Percentiles rank a stretch among this genome's conserved stretches.
Conservation (phyloP, 2,329 filamentous ascomycete species). For the Aspergillus japonicus region DNA sequence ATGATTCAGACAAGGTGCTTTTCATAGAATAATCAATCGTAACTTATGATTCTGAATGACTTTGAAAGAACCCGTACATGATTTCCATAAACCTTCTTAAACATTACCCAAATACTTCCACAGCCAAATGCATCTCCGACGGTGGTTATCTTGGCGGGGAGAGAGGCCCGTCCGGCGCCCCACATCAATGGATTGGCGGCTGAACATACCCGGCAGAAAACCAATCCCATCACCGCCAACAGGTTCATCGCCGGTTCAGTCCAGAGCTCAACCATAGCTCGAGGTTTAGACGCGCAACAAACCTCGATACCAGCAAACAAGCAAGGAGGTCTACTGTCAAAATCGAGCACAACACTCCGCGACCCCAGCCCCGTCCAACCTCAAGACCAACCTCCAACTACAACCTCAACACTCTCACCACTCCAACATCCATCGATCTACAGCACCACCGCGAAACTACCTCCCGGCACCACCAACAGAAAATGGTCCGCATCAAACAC, state of each 20-base stretch:
- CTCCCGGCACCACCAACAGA: constrained; percentile 14
- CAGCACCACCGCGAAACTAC: not conserved
- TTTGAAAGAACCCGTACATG: no score
- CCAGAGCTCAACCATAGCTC: no score
- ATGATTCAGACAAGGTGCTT: not conserved
- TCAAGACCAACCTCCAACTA: not conserved
- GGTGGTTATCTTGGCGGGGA: not conserved
- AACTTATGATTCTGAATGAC: not conserved
- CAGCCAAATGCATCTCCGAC: no score
- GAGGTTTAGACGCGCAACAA: no score
- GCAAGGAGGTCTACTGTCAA: no score
- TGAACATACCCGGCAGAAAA: not conserved
- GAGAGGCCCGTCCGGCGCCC: not conserved
- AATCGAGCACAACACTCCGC: no score
- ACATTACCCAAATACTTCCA: no score
- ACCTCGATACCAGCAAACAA: no score
- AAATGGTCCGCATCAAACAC: constrained; percentile 94
- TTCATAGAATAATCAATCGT: not conserved
- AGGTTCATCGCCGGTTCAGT: not conserved
- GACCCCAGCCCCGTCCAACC: not conserved
- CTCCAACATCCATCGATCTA: not conserved
- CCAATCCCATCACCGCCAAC: not conserved
- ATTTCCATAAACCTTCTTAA: no score
- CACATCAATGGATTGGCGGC: not conserved
- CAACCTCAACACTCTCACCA: not conserved